Evolutionary conservation across 2,329 filamentous ascomycete genomes (phyloP), one percentile per base, ranked within the genome.

Genomic region (Claviceps purpurea): DNA sequence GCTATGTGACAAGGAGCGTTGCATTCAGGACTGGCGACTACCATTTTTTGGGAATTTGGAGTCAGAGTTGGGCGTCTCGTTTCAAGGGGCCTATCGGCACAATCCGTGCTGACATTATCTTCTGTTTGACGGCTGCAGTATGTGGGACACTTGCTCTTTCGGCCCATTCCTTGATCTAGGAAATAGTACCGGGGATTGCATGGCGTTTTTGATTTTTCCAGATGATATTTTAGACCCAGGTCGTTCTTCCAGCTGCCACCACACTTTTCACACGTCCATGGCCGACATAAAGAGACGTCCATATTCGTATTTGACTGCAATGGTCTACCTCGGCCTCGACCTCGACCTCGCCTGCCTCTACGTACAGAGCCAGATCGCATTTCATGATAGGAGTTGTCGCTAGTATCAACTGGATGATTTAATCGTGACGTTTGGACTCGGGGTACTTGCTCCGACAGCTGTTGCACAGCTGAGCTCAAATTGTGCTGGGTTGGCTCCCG

Each of bases 161-260:
- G 59, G 26, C 55, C 52, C 5, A 53, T 50, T 18, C 54, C 50
- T 8, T 55, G 37, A 20, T 47, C 52, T 39, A 55, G 52, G 16
- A 53, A 41, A 8, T 45, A 55, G 40, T 65, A 66, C 20, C 59
- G 66, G 20, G 77, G 72, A 56, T 82, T 82, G 59, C 78, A 82
- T 14, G 69, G 22, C 3, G 74, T 74, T 54, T 68, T 68, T 1
- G 78, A 76, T 57, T 79, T 81, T 38, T 73, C 73, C 14, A 75
- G 63, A 55, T 82, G 78, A 58, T 82, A 82, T 49, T 79, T 77
- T 16, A 81, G 65, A 0, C 78, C 78, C 46, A 77, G 67, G 38
- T 75, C 68, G 50, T 81, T 81, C 61, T 79, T 80, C 77, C 77
- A 82, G 11, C 63, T 65, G 3, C 70, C 72, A 10, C 72, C 72